phyloP scores from a whole-genome alignment of 1,139 yeast genomes.

The Spencermartinsiella ligniputridi region DNA sequence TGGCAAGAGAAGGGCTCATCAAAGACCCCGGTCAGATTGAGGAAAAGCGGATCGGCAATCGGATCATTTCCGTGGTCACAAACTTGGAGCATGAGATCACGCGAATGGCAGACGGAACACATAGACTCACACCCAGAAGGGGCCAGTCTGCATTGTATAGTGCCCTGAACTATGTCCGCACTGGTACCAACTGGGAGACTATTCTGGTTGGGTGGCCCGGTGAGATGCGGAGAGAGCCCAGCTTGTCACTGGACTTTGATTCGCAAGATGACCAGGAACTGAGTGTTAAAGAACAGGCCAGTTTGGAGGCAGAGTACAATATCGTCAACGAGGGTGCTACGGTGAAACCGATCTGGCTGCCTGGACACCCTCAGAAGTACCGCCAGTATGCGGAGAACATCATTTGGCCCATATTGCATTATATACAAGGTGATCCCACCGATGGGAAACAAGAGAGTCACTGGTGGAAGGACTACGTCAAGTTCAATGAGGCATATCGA shows the following conservation, averaged over 20 bases:
- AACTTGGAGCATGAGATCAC: conserved; percentile 59
- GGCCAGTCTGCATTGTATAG: conserved; percentile 87
- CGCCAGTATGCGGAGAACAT: conserved; percentile 83
- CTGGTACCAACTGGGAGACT: conserved; percentile 77
- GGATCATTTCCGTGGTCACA: conserved; percentile 66
- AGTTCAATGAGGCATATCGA: conserved; percentile 85
- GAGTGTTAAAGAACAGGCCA: conserved; percentile 11
- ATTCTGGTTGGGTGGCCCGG: conserved; percentile 96
- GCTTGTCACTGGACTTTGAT: conserved; percentile 8
- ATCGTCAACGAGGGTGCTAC: conserved; percentile 37
- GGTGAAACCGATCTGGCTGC: conserved; percentile 81
- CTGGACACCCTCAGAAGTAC: conserved; percentile 48
- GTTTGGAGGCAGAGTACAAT: conserved; percentile 13
- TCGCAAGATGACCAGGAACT: conserved; percentile 6
- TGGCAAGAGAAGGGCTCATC: not conserved
- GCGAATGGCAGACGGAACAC: conserved; percentile 4
- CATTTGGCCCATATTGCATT: conserved; percentile 93
- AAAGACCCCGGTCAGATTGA: conserved; percentile 6
- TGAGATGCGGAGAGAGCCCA: conserved; percentile 52
- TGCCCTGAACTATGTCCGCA: conserved; percentile 56
- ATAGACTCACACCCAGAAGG: conserved; percentile 39
- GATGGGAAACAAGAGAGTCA: conserved; percentile 67
- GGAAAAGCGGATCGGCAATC: conserved; percentile 41
- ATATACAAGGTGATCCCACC: conserved; percentile 67
- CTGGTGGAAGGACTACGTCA: conserved; percentile 91